Evolutionary conservation across 2,329 filamentous ascomycete genomes (phyloP).

Genomic region (Ophiosphaerella narmari): DNA sequence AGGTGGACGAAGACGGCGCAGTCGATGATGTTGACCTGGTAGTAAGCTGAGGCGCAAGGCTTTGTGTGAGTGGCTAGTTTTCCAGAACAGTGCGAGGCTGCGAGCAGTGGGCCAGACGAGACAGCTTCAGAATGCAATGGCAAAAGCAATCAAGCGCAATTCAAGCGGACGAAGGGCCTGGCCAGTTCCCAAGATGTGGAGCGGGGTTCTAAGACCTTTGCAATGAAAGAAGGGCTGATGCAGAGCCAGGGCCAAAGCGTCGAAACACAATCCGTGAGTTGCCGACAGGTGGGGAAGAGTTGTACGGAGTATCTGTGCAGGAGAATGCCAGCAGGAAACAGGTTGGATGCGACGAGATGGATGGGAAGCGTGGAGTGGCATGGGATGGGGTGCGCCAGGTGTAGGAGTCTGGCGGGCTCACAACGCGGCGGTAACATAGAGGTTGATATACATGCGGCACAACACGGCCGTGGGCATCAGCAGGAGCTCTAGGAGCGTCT

Average conservation of each 20-base stretch:
- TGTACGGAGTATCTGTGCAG: background rate
- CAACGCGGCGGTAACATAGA: slow-evolving; percentile 29
- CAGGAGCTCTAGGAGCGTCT: slow-evolving; percentile 21
- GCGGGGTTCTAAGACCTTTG: slow-evolving; percentile 36
- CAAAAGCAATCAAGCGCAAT: slow-evolving; percentile 26
- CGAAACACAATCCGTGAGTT: slow-evolving; percentile 42
- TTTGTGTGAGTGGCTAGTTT: slow-evolving; percentile 22
- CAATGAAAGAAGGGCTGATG: slow-evolving; percentile 38
- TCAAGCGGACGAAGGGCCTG: slow-evolving; percentile 24
- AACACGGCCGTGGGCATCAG: slow-evolving; percentile 30
- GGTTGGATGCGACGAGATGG: too few species aligned
- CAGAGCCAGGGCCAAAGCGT: slow-evolving; percentile 41
- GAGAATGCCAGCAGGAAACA: background rate
- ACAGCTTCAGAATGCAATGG: slow-evolving; percentile 26
- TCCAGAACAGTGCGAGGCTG: slow-evolving; percentile 21
- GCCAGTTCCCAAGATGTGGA: slow-evolving; percentile 28
- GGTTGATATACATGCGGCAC: slow-evolving; percentile 31
- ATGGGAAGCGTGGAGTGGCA: slow-evolving; percentile 4
- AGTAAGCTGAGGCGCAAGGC: slow-evolving; percentile 41
- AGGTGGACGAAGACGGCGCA: slow-evolving; percentile 36
- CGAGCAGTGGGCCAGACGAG: slow-evolving; percentile 24
- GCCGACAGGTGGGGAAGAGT: slow-evolving; percentile 17
- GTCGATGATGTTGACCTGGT: slow-evolving; percentile 18
- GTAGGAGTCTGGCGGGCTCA: slow-evolving; percentile 15
- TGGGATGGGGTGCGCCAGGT: slow-evolving; percentile 6